Evolutionary conservation across 179 eudicot species (phyloP), one percentile per base, ranked within the genome.

Genomic region (Beta corolliflora): DNA sequence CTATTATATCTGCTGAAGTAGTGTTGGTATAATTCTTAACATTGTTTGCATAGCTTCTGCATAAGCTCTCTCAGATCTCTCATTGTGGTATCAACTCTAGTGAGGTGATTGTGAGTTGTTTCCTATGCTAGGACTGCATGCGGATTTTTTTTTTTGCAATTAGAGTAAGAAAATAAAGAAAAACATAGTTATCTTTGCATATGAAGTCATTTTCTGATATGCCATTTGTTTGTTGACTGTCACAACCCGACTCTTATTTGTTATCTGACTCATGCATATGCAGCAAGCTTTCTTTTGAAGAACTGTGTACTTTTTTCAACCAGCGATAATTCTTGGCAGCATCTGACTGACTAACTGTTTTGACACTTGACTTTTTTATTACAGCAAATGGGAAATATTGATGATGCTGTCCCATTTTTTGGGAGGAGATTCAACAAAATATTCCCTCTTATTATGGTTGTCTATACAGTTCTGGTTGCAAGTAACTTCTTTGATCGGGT

Each of bases 361-460:
- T 63, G 23, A 56, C 3, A 53, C 59, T 75, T 23, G 68, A 71
- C 74, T 25, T 41, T 21, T 36, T 83, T 66, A 69, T 75, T 85
- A 84, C 93, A 96, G 99, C 86, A 94, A 68, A 97, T 97, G 99
- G 98, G 99, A 83, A 94, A 84, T 59, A 94, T 97, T 25, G 99
- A 94, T 80, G 88, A 92, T 65, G 98, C 99, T 12, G 97, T 97
- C 61, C 99, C 99, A 71, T 97, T 97, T 86, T 97, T 97, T 64
- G 99, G 99, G 64, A 79, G 76, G 81, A 91, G 92, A 64, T 97
- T 97, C 84, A 97, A 97, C 89, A 92, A 86, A 88, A 90, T 97
- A 2, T 97, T 90, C 85, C 99, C 98, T 3, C 97, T 97, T 76
- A 92, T 97, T 75, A 97, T 97, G 99, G 98, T 97, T 84, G 80